Evolutionary conservation across 1,139 yeast genomes (phyloP).

Genomic region (Blastobotrys illinoisensis): DNA sequence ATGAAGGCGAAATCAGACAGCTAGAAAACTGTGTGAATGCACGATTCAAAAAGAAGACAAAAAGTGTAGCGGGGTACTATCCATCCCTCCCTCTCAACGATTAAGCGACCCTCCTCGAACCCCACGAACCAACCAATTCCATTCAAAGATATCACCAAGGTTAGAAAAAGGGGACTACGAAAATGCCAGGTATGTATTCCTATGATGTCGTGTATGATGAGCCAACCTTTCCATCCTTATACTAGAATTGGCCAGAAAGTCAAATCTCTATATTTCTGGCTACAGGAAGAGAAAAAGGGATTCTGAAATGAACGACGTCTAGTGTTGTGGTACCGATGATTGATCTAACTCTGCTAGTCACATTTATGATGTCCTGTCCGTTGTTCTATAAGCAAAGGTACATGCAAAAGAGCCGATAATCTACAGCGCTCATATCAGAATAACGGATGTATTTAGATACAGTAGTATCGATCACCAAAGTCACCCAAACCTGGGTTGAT

Average conservation of each 20-base stretch:
- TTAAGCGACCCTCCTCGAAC: too few species aligned
- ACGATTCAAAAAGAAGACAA: conserved; percentile 10
- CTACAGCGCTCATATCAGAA: not conserved
- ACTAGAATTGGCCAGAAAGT: not conserved
- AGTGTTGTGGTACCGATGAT: too few species aligned
- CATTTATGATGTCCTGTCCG: not conserved
- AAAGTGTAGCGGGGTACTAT: conserved; percentile 15
- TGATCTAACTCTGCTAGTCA: not conserved
- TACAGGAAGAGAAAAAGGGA: not conserved
- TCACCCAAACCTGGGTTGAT: conserved; percentile 96
- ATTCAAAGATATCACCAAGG: too few species aligned
- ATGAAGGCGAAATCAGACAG: conserved; percentile 11
- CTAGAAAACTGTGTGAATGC: conserved; percentile 17
- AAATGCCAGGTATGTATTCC: too few species aligned
- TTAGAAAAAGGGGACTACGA: not conserved
- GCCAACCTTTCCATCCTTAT: not conserved
- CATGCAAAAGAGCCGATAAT: not conserved
- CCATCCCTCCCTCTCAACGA: conserved; percentile 17
- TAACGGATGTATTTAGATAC: conserved; percentile 46
- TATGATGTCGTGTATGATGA: not conserved
- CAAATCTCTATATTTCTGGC: not conserved
- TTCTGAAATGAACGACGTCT: not conserved
- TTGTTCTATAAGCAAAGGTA: not conserved
- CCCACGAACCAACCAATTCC: too few species aligned
- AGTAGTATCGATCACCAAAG: conserved; percentile 95